phyloP scores from a whole-genome alignment of 176 grass and related monocot species.

The Aegilops longissima region DNA sequence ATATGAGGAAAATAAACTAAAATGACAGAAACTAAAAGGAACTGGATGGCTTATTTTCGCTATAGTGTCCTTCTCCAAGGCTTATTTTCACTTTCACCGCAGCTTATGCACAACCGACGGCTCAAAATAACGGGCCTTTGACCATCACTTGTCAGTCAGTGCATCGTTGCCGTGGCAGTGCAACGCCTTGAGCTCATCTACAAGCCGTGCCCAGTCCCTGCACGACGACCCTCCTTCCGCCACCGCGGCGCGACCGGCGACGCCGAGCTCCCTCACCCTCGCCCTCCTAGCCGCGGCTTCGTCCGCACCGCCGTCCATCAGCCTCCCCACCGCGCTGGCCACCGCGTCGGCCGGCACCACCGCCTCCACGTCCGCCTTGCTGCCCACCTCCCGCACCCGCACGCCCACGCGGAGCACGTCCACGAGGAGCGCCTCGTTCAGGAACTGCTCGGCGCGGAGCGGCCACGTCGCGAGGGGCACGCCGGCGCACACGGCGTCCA shows the following conservation, averaged over 20 bases:
- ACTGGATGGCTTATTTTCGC: too few relatives aligned
- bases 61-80: too few relatives aligned
- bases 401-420: constrained; percentile 42
- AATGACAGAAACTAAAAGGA: too few relatives aligned
- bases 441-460: constrained; percentile 54
- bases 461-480: constrained; percentile 54
- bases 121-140: too few relatives aligned
- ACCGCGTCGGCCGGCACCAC: constrained; percentile 32
- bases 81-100: too few relatives aligned
- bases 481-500: constrained; percentile 22
- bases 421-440: constrained; percentile 55
- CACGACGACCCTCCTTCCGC: constrained; percentile 43
- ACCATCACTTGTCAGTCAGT: background rate
- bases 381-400: constrained; percentile 22
- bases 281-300: background rate
- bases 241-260: constrained; percentile 27
- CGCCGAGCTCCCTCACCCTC: constrained; percentile 9
- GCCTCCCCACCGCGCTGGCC: constrained; percentile 17
- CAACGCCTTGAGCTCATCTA: constrained; percentile 32
- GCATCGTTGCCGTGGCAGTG: background rate
- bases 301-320: constrained; percentile 14
- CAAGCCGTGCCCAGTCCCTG: constrained; percentile 16
- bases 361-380: background rate
- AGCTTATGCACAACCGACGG: too few relatives aligned
- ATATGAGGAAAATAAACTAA: too few relatives aligned